Evolutionary conservation across 768 basidiomycete genomes (phyloP), one percentile per base, ranked within the genome.

Genomic region (Atractiella rhizophila): DNA sequence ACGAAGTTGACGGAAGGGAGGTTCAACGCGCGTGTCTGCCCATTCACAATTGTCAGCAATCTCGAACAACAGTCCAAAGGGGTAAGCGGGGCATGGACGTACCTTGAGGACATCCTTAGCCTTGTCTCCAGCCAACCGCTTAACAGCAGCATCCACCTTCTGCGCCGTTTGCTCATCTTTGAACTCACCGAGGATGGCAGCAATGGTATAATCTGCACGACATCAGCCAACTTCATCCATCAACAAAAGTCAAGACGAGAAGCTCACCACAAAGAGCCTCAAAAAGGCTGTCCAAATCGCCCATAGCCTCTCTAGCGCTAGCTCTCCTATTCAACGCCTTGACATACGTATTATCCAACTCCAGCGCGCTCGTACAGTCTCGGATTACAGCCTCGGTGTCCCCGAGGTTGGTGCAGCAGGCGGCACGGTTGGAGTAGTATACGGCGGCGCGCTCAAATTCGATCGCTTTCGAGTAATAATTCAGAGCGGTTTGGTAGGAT

Each of bases 391-490:
- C 66, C 9, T 83, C 78, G 58, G 74, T 65, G 51, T 82, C 67
- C 39, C 66, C 61, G 66, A 86, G 72, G 66, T 88, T 85, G 59
- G 88, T 70, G 60, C 86, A 91, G 59, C 88, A 94, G 46, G 91
- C 91, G 29, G 88, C 91, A 38, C 91, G 74, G 60, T 98, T 98
- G 60, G 79, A 81, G 68, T 73, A 94, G 63, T 76, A 98, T 25
- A 94, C 81, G 23, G 91, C 74, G 56, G 56, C 55, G 37, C 56
- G 44, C 9, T 54, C 51, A 40, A 62, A 59, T 41, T 62, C 61
- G 52, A 66, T 63, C n/a, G 64, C 64, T 51, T 63, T 60, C 16
- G 62, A 60, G 56, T 66, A 66, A 49, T 57, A 56, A 16, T 56
- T 55, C 35, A 64, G 56, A 20, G 64, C 64, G 20, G 56, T 51